Base-by-base conservation (phyloP, 257 asterid genomes). In the Ballota nigra region DNA sequence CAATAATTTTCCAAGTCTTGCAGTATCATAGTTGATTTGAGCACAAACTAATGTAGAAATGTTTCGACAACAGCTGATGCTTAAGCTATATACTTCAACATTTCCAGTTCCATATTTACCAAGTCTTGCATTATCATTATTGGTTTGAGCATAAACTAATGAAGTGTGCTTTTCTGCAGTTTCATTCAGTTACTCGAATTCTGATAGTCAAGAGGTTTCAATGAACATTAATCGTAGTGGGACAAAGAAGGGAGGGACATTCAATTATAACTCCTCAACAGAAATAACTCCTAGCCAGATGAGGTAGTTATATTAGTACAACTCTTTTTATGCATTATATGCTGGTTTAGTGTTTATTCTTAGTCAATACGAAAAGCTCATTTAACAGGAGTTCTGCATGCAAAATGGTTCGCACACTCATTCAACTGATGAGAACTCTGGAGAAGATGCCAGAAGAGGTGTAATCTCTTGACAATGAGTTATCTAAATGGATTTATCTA, bases 371-470 rank as follows among this genome's bases (percentile, higher is more conserved):
- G 34, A 77, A 62, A 66, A 62, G 52, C 75, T 38, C 71, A 36
- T 40, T 73, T 82, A 38, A 74, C 88, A 92, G 98, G 92, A 92
- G 96, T 66, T 92, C 97, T 24, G 97, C 97, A 63, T 92, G 98
- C 85, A 92, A 92, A 85, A 92, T 92, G 97, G 92, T 92, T 33
- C 90, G 96, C 33, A 89, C 96, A 45, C 77, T 89, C 77, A 31
- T 92, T 78, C 97, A 92, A 33, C 84, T 91, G 63, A 91, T 94
- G 98, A 89, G 98, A 82, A 94, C 97, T 71, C 85, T 91, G 59
- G 97, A 91, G 80, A 87, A 94, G 91, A 87, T 94, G 96, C 97
- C 97, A 49, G 92, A 89, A 68, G 96, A 94, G 97, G 96, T 91
- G 68, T 33, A 24, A 15, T 67, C 65, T 75, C 73, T 71, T 49